phyloP scores from a whole-genome alignment of 1,139 yeast species.

The Sugiyamaella novakii region DNA sequence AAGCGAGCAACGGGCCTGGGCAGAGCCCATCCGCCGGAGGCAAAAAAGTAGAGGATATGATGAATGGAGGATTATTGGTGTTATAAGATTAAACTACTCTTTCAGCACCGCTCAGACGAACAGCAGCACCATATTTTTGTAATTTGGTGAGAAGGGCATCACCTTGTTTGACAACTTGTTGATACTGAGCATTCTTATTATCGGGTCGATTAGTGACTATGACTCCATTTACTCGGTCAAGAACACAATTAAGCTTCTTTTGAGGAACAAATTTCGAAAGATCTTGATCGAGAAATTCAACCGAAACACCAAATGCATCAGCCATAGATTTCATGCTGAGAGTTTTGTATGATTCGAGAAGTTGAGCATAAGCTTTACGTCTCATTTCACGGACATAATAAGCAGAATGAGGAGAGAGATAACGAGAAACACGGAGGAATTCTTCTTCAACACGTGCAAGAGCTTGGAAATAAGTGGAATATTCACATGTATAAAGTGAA shows the following conservation, averaged over 20 bases:
- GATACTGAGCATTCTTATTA: conserved; percentile 93
- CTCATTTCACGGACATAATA: conserved; percentile 90
- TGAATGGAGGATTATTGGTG: too few species aligned
- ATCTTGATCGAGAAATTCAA: conserved; percentile 77
- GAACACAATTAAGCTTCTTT: conserved; percentile 90
- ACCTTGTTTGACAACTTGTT: conserved; percentile 84
- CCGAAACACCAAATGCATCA: conserved; percentile 82
- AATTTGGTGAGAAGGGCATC: conserved; percentile 89
- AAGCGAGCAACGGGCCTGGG: conserved; percentile 10
- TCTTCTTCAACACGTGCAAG: conserved; percentile 78
- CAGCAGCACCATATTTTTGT: conserved; percentile 97
- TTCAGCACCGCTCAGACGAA: conserved; percentile 90
- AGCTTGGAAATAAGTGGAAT: conserved; percentile 74
- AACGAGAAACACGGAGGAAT: conserved; percentile 72
- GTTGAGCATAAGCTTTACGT: conserved; percentile 91
- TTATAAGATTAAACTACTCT: conserved; percentile 28
- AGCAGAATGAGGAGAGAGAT: conserved; percentile 74
- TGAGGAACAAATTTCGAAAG: conserved; percentile 89
- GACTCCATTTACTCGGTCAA: conserved; percentile 93
- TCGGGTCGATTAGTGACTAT: conserved; percentile 96
- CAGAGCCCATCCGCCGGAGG: conserved; percentile 15
- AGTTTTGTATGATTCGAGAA: conserved; percentile 91
- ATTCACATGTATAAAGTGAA: conserved; percentile 87
- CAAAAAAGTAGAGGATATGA: background rate
- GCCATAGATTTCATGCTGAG: conserved; percentile 93